phyloP scores from a whole-genome alignment of 2,329 filamentous ascomycete genomes.

The Xylaria sp. region DNA sequence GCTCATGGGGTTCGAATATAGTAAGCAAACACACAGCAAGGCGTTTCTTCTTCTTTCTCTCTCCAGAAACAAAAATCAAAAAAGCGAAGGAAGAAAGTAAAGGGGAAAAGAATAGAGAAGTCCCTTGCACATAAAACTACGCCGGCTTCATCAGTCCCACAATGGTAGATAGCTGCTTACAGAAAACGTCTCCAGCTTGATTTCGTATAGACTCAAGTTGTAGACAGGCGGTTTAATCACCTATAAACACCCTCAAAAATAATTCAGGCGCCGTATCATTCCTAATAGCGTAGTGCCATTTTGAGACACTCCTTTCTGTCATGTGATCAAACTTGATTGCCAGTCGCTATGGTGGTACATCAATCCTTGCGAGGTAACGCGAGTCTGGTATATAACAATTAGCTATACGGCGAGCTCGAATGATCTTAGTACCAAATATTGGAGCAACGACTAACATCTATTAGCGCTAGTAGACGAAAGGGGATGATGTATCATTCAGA shows the following conservation, averaged over 20 bases:
- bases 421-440: not conserved
- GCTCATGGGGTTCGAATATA: not conserved
- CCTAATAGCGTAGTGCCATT: not conserved
- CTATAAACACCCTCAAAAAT: not conserved
- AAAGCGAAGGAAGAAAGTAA: no score
- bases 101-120: no score
- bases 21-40: constrained; percentile 2
- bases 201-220: not conserved
- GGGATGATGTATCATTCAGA: no score
- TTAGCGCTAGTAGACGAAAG: not conserved
- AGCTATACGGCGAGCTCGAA: not conserved
- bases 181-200: no score
- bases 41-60: no score
- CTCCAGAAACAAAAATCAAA: no score
- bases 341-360: not conserved
- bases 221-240: not conserved
- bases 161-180: no score
- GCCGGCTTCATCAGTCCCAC: not conserved
- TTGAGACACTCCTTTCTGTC: not conserved
- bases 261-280: not conserved
- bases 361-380: not conserved
- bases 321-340: not conserved
- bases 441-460: not conserved
- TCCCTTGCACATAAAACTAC: no score
- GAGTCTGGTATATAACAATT: not conserved